A percentile compares a stretch with the other conserved stretches of the same genome.
These are phyloP conservation scores for Aspergillus baeticus DNA, from an alignment of 495 filamentous ascomycete species.

Conservation along the genomic window DNA sequence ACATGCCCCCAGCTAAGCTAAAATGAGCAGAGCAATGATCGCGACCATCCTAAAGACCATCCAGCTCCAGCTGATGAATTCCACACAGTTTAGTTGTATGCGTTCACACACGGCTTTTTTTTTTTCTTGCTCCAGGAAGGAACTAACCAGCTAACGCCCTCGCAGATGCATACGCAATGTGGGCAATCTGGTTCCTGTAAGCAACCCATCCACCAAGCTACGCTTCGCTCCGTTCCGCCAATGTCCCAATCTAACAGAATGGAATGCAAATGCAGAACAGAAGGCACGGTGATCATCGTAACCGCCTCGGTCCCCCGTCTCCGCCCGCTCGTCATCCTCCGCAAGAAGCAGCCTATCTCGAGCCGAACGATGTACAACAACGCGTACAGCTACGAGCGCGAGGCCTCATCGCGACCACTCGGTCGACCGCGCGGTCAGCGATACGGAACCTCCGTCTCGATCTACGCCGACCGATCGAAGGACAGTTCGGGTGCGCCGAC, in stretches of 20 bases:
- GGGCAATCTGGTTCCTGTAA: slow-evolving; percentile 11
- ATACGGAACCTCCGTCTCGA: no score
- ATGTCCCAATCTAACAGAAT: no score
- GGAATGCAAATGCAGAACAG: neutral
- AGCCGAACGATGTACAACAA: neutral
- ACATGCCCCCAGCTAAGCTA: neutral
- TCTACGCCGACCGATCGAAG: no score
- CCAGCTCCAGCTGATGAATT: neutral
- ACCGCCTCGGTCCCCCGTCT: slow-evolving; percentile 6
- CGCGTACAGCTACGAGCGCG: neutral
- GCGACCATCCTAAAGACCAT: neutral
- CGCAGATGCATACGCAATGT: slow-evolving; percentile 6
- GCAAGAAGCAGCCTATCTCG: neutral
- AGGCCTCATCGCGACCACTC: no score
- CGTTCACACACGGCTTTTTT: neutral
- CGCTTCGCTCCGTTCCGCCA: no score
- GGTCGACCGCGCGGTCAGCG: no score
- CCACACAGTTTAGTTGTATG: neutral
- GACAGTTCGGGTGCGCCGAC: no score
- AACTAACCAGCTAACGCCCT: neutral
- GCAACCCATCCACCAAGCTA: no score
- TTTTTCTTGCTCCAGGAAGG: no score
- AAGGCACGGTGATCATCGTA: slow-evolving; percentile 1
- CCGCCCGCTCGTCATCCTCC: slow-evolving; percentile 1
- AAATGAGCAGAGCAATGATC: neutral